A percentile compares a stretch with the other conserved stretches of the same genome.
phyloP scores from a whole-genome alignment of 2,329 filamentous ascomycete species.

The Hypocrella siamensis region DNA sequence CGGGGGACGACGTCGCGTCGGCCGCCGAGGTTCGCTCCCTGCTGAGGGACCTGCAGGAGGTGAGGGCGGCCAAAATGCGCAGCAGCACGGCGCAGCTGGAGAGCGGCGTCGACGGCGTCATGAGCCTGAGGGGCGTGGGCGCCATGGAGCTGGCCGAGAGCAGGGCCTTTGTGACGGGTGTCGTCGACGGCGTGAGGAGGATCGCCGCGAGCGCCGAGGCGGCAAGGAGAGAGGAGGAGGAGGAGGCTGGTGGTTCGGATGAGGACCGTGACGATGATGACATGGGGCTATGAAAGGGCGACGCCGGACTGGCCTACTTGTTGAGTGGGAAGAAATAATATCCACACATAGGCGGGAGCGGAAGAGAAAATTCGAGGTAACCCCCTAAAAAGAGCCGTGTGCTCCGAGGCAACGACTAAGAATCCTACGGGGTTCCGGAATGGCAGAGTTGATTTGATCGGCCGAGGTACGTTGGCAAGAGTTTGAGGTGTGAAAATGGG shows the following conservation, averaged over 20 bases:
- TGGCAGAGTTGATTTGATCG: too few species aligned
- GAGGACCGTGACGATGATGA: slow-evolving; percentile 38
- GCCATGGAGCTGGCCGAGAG: slow-evolving; percentile 87
- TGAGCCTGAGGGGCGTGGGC: slow-evolving; percentile 59
- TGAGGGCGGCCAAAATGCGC: slow-evolving; percentile 77
- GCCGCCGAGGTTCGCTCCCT: slow-evolving; percentile 60
- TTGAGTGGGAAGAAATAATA: too few species aligned
- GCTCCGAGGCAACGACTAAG: too few species aligned
- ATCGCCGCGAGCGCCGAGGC: slow-evolving; percentile 71
- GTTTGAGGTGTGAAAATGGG: too few species aligned
- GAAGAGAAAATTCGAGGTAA: too few species aligned
- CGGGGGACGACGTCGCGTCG: slow-evolving; percentile 64
- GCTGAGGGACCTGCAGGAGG: slow-evolving; percentile 70
- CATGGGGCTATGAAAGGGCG: slow-evolving; percentile 30
- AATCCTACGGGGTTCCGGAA: too few species aligned
- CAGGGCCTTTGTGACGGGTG: slow-evolving; percentile 66
- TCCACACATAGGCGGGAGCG: too few species aligned
- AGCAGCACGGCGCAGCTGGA: slow-evolving; percentile 58
- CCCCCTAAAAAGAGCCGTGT: too few species aligned
- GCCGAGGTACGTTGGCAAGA: too few species aligned
- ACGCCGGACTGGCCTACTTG: too few species aligned
- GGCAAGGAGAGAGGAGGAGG: slow-evolving; percentile 61
- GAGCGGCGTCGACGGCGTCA: slow-evolving; percentile 54
- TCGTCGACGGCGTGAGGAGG: slow-evolving; percentile 76
- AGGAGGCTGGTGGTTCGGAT: slow-evolving; percentile 34